These are phyloP conservation scores for Colletotrichum abscissum DNA, from an alignment of 2,329 filamentous ascomycete species.

Conservation along the genomic window DNA sequence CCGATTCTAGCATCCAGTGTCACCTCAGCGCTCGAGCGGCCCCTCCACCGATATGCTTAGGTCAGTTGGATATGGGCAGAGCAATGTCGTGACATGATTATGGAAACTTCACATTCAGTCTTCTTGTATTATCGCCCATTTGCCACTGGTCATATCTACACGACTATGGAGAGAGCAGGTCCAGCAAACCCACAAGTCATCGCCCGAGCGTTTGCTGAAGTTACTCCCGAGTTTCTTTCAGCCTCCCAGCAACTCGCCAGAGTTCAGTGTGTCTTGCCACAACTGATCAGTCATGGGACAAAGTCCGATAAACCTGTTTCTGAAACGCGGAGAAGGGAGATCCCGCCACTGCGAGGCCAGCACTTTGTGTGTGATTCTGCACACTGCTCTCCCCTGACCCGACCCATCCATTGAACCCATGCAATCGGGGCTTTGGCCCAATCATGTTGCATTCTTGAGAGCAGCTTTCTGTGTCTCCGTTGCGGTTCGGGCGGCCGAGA, in stretches of 20 bases:
- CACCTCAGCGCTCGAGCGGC: constrained; percentile 4
- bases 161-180: neutral
- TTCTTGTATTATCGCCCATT: neutral
- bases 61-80: neutral
- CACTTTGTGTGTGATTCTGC: neutral
- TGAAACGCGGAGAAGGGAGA: constrained; percentile 36
- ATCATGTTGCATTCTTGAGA: constrained; percentile 3
- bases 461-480: constrained; percentile 12
- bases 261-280: neutral
- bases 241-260: neutral
- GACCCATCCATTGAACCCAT: neutral
- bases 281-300: neutral
- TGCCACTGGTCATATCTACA: neutral
- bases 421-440: constrained; percentile 9
- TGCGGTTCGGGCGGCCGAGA: constrained; percentile 25
- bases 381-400: neutral
- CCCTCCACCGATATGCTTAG: neutral
- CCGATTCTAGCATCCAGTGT: constrained; percentile 8
- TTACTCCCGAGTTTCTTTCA: neutral
- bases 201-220: neutral
- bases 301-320: constrained; percentile 23
- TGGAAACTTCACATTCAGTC: too few species aligned
- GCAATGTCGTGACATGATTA: too few species aligned
- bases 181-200: neutral
- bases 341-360: constrained; percentile 23